Evolutionary conservation across 2,329 filamentous ascomycete species (phyloP).

Genomic region (Colletotrichum sidae): DNA sequence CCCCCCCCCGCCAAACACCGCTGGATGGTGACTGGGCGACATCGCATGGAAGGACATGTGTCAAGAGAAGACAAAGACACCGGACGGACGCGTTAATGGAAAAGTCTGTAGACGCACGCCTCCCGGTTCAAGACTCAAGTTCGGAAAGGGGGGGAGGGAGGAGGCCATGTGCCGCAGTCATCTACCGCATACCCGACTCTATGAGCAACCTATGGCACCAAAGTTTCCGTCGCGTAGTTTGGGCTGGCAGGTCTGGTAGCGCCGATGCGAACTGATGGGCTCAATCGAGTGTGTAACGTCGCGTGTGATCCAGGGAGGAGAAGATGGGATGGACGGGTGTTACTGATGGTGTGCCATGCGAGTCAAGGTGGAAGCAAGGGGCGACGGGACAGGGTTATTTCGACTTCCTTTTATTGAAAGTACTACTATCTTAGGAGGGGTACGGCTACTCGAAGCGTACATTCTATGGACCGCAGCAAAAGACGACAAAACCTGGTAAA

Average conservation of each 20-base stretch:
- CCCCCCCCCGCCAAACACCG: too few relatives aligned
- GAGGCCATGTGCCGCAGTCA: background rate
- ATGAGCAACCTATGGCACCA: background rate
- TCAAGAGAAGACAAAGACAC: background rate
- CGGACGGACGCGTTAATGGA: background rate
- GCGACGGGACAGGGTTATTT: background rate
- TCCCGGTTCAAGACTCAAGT: too few relatives aligned
- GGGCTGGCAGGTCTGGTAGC: background rate
- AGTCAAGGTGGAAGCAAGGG: background rate
- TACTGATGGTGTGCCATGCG: background rate
- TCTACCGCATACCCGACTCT: background rate
- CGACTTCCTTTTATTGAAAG: conserved; percentile 31
- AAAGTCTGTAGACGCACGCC: too few relatives aligned
- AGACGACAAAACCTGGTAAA: conserved; percentile 19
- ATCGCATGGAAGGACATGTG: too few relatives aligned
- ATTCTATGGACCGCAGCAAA: conserved; percentile 33
- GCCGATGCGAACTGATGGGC: conserved; percentile 10
- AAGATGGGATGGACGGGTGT: background rate
- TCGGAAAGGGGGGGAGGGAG: background rate
- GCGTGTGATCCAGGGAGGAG: background rate
- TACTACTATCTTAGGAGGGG: conserved; percentile 31
- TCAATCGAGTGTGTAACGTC: background rate
- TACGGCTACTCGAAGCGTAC: conserved; percentile 31
- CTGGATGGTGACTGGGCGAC: too few relatives aligned
- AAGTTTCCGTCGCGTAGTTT: conserved; percentile 7